Conservation (phyloP, 176 grass and related monocot species). For the Saccharum spontaneum region DNA sequence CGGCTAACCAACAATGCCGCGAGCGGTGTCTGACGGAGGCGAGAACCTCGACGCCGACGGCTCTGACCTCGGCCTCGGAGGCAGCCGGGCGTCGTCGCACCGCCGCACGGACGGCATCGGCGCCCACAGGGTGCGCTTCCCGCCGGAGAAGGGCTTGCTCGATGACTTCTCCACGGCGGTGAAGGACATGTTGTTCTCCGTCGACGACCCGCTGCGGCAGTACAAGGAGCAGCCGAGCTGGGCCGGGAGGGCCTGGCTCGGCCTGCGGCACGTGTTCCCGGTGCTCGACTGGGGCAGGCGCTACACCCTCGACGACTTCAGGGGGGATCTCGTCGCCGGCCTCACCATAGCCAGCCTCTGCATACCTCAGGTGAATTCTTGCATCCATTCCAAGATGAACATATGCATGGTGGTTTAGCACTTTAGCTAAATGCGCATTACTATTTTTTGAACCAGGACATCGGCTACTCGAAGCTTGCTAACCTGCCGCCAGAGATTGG, state of each 20-base stretch:
- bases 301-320: slow-evolving; percentile 66
- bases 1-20: slow-evolving; percentile 15
- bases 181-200: slow-evolving; percentile 71
- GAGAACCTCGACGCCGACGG: slow-evolving; percentile 6
- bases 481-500: slow-evolving; percentile 53
- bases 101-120: slow-evolving; percentile 1
- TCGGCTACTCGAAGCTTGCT: slow-evolving; percentile 89
- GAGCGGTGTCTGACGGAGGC: slow-evolving; percentile 29
- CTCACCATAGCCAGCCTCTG: slow-evolving; percentile 91
- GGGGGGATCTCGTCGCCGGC: slow-evolving; percentile 67
- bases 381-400: too few relatives aligned
- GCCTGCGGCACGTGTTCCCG: slow-evolving; percentile 64
- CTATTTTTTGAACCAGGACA: slow-evolving; percentile 42
- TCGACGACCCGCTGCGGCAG: slow-evolving; percentile 68
- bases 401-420: too few relatives aligned
- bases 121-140: slow-evolving; percentile 50
- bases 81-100: slow-evolving; percentile 27
- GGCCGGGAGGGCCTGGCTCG: slow-evolving; percentile 50
- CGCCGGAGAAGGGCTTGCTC: slow-evolving; percentile 38
- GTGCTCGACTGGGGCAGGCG: slow-evolving; percentile 69
- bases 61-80: too few relatives aligned
- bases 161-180: slow-evolving; percentile 34
- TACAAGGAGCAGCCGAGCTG: slow-evolving; percentile 60
- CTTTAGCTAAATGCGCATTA: too few relatives aligned
- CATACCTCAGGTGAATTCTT: slow-evolving; percentile 46